These are phyloP conservation scores for Diplodia corticola DNA, from an alignment of 2,329 filamentous ascomycete genomes.

Conservation along the genomic window DNA sequence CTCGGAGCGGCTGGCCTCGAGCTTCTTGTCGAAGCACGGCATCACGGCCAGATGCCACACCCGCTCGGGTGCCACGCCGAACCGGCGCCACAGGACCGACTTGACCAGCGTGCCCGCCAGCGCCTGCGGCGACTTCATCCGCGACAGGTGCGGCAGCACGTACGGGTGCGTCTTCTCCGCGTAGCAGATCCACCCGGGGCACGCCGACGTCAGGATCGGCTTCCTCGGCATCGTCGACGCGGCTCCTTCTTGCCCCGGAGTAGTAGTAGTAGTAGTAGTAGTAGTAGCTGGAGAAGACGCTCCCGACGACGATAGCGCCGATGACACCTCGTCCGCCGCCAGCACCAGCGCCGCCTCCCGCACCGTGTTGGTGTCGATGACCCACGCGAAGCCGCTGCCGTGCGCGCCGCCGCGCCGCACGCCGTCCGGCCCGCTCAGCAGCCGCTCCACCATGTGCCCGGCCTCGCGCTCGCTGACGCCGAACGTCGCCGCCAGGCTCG, in stretches of 20 bases:
- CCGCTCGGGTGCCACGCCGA: constrained; percentile 71
- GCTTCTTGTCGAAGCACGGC: constrained; percentile 99
- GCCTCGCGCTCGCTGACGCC: constrained; percentile 72
- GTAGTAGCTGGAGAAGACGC: no score
- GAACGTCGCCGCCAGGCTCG: constrained; percentile 83
- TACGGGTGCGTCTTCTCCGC: constrained; percentile 97
- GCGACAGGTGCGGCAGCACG: constrained; percentile 85
- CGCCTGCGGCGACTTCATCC: constrained; percentile 91
- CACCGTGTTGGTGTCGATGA: constrained; percentile 84
- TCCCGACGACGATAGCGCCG: constrained; percentile 32
- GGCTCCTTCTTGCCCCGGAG: constrained; percentile 35
- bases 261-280: no score
- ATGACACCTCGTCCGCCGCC: constrained; percentile 49
- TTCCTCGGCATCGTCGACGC: constrained; percentile 51
- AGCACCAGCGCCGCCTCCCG: constrained; percentile 78
- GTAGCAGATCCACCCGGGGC: constrained; percentile 98
- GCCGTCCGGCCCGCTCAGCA: constrained; percentile 70
- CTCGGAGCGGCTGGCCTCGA: constrained; percentile 92
- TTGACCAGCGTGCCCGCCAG: constrained; percentile 88
- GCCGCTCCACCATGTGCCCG: constrained; percentile 77
- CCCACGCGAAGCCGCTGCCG: constrained; percentile 80
- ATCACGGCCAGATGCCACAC: constrained; percentile 97
- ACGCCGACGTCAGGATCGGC: constrained; percentile 82
- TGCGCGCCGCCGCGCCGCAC: constrained; percentile 69
- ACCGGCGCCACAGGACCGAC: constrained; percentile 71